Conservation (phyloP, 2,329 filamentous ascomycete genomes). For the Lecanicillium sp. region DNA sequence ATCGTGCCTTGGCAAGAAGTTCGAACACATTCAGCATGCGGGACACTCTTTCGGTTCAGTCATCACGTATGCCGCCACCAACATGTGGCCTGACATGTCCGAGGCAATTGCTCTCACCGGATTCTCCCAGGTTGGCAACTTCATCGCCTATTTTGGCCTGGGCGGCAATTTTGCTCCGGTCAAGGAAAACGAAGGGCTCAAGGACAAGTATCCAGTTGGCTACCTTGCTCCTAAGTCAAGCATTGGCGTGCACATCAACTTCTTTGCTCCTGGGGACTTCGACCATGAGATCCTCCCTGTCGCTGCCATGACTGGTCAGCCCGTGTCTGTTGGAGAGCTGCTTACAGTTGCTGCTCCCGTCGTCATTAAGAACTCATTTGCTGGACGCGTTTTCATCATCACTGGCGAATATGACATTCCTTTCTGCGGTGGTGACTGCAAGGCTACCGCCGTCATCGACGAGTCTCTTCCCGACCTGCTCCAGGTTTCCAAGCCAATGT, state of each 20-base stretch:
- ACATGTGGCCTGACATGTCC: conserved; percentile 41
- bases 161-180: conserved; percentile 40
- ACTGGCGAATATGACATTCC: conserved; percentile 44
- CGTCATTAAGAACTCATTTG: conserved; percentile 27
- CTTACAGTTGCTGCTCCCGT: conserved; percentile 38
- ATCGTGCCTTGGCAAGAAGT: conserved; percentile 22
- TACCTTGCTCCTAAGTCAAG: conserved; percentile 42
- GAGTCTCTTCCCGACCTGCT: conserved; percentile 31
- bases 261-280: conserved; percentile 43
- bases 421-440: conserved; percentile 56
- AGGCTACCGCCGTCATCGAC: conserved; percentile 29
- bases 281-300: conserved; percentile 42
- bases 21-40: conserved; percentile 44
- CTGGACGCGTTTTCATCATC: conserved; percentile 48
- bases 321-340: conserved; percentile 49
- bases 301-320: conserved; percentile 39
- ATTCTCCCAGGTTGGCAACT: conserved; percentile 42
- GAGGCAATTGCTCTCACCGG: conserved; percentile 53
- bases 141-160: conserved; percentile 31
- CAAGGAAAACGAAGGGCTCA: conserved; percentile 17
- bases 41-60: conserved; percentile 57
- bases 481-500: conserved; percentile 28
- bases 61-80: conserved; percentile 46
- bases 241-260: conserved; percentile 41
- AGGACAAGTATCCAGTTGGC: conserved; percentile 31